Percentiles rank a stretch among this genome's conserved stretches.
phyloP scores from a whole-genome alignment of 306 rosid species.

The Acacia confusa region DNA sequence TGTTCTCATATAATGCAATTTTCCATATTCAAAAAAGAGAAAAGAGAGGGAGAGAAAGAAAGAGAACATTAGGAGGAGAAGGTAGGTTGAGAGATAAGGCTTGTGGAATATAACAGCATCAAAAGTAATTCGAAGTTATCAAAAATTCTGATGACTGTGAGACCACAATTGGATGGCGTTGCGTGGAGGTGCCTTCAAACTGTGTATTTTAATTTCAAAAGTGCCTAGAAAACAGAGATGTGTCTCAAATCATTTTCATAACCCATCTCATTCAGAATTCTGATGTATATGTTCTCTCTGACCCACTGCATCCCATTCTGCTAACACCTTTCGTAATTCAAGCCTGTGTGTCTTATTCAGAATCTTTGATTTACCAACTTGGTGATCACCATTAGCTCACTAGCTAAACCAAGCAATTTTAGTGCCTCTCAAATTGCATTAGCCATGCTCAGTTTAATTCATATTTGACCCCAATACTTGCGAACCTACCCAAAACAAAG shows the following conservation, averaged over 20 bases:
- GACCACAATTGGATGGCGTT: constrained; percentile 21
- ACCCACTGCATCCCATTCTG: constrained; percentile 15
- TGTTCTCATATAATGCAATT: neutral
- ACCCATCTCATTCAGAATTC: neutral
- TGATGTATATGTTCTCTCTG: neutral
- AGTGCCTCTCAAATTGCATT: constrained; percentile 26
- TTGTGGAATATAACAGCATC: neutral
- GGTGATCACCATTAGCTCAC: neutral
- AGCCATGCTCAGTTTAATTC: neutral
- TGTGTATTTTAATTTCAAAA: neutral
- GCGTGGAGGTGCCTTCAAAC: neutral
- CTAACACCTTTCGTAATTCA: neutral
- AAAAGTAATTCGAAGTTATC: constrained; percentile 19
- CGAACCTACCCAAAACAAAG: neutral
- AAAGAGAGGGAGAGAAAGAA: neutral
- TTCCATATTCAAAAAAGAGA: neutral
- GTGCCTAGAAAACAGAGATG: neutral
- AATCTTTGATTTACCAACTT: neutral
- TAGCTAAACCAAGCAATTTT: constrained; percentile 20
- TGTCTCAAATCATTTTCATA: neutral
- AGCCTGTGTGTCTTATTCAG: neutral
- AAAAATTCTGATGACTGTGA: constrained; percentile 10
- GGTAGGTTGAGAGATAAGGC: neutral
- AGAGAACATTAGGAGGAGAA: neutral
- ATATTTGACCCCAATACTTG: neutral